Evolutionary conservation across 208 protist species (phyloP).

Genomic region (Spongospora subterranea): DNA sequence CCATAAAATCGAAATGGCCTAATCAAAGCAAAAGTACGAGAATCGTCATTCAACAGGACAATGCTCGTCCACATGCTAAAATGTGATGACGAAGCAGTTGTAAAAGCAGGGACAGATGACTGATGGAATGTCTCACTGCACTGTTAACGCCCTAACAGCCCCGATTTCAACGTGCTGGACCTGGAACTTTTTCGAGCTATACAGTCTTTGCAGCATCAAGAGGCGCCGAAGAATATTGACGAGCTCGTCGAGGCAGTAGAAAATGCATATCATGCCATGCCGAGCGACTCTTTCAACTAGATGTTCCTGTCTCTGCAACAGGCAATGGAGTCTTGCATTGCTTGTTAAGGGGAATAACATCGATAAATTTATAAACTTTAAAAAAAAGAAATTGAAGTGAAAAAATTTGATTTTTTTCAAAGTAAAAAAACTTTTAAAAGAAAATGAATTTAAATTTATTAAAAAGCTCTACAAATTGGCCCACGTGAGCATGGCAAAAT

Average conservation of each 20-base stretch:
- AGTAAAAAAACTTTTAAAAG: too few relatives aligned
- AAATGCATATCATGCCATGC: not conserved
- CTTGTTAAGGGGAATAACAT: too few relatives aligned
- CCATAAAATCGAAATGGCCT: not conserved
- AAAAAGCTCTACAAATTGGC: too few relatives aligned
- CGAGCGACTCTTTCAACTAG: too few relatives aligned
- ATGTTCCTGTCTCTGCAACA: too few relatives aligned
- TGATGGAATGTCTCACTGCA: not conserved
- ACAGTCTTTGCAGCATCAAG: not conserved
- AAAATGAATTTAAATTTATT: too few relatives aligned
- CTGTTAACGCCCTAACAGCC: not conserved
- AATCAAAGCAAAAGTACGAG: not conserved
- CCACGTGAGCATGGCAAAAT: too few relatives aligned
- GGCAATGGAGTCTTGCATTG: too few relatives aligned
- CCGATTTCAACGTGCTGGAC: not conserved
- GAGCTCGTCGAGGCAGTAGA: not conserved
- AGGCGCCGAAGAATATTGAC: not conserved
- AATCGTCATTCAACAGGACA: not conserved
- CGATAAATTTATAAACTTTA: too few relatives aligned
- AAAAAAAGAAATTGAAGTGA: too few relatives aligned
- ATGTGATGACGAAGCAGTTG: not conserved
- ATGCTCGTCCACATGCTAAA: not conserved
- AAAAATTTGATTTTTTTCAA: too few relatives aligned
- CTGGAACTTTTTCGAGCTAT: not conserved
- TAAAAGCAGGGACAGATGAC: not conserved